Evolutionary conservation across 352 stramenopile species (phyloP), one percentile per base, ranked within the genome.

Genomic region (Phytophthora multivora): DNA sequence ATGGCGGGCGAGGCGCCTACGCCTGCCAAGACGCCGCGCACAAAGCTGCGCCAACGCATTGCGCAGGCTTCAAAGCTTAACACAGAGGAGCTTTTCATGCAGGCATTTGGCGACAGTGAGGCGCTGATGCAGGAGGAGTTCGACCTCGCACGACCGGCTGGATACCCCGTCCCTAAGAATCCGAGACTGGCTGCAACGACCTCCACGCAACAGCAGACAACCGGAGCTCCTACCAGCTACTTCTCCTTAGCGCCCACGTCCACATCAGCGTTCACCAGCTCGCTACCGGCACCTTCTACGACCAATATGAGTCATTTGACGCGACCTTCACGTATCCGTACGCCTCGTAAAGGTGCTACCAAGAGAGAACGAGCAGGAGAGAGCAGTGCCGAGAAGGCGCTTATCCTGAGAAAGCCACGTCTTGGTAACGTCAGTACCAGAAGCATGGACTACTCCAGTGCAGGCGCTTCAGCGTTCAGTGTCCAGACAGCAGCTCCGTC

Each of bases 11-110:
- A 48, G 21, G 12, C 52, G 19, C 28, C 58, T 10, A 52, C 47
- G 12, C 42, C 51, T 3, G 53, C 45, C 47, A 68, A 73, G 48
- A 77, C 63, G 26, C 63, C 65, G 10, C 66, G 65, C 26, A 71
- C 73, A 6, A 70, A 72, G 36, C 51, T 92, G n/a, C 73, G 67
- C 7, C 75, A 79, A 51, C 81, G 83, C 11, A 86, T 90, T 33
- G 55, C 71, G 19, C 47, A 66, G 42, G 83, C 79, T 13, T 71
- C 81, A 18, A 51, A 65, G 6, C 46, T 83, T 12, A 82, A 70
- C 15, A 57, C 64, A 16, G 74, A 92, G 33, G 65, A 88, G 16
- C 79, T 90, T 25, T 92, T 92, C 69, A 88, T 80, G 46, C 60
- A 86, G 53, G 55, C 80, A 38, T 92, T 92, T 46, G 83, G 81